These are phyloP conservation scores for Pluteus cervinus DNA, from an alignment of 768 basidiomycete genomes.

Conservation along the genomic window DNA sequence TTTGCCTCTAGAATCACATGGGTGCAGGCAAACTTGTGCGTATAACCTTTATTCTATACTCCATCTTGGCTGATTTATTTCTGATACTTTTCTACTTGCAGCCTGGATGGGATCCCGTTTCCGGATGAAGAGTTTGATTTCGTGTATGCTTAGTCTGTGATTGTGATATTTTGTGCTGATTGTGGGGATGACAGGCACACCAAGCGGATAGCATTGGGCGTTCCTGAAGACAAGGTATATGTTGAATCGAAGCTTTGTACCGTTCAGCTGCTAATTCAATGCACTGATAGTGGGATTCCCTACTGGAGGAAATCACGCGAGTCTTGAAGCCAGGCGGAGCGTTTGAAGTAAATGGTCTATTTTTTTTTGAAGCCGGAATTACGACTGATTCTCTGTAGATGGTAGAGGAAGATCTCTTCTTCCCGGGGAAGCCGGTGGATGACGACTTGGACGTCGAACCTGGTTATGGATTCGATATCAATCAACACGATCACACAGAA, in stretches of 20 bases:
- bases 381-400: conserved; percentile 31
- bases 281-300: conserved; percentile 48
- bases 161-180: conserved; percentile 2
- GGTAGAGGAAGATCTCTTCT: conserved; percentile 70
- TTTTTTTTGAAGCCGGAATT: background rate
- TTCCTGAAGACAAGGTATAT: conserved; percentile 66
- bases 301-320: conserved; percentile 65
- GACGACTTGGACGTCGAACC: conserved; percentile 23
- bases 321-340: conserved; percentile 74
- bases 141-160: conserved; percentile 41
- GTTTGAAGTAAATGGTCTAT: conserved; percentile 44
- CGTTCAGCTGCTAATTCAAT: background rate
- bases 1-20: conserved; percentile 59
- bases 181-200: conserved; percentile 41
- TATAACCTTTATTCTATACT: conserved; percentile 4
- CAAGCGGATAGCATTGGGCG: conserved; percentile 66
- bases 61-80: background rate
- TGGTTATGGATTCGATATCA: conserved; percentile 5
- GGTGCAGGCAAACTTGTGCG: conserved; percentile 71
- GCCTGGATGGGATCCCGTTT: conserved; percentile 67
- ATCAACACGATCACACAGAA: background rate
- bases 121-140: conserved; percentile 70
- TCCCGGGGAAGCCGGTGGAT: conserved; percentile 49
- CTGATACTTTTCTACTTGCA: conserved; percentile 18
- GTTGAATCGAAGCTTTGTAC: background rate